phyloP scores from a whole-genome alignment of 2,329 filamentous ascomycete species.

The Epichloe hybrida region DNA sequence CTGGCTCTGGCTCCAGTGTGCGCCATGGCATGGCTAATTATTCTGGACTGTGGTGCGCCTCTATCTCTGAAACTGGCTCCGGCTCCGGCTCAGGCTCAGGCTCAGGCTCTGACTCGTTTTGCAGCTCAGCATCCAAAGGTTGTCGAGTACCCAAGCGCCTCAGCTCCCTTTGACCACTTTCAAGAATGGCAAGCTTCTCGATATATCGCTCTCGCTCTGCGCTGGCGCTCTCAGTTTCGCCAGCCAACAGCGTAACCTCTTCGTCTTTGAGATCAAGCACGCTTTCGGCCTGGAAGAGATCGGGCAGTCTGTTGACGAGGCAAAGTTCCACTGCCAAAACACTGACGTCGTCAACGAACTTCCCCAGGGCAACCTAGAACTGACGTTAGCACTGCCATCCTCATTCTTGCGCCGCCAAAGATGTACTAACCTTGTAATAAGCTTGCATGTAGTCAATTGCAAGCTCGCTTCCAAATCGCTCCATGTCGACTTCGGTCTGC shows the following conservation, averaged over 20 bases:
- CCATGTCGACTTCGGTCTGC: constrained; percentile 1
- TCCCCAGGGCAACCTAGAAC: constrained; percentile 10
- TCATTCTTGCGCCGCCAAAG: not conserved
- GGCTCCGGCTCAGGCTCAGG: no score
- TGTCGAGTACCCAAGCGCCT: not conserved
- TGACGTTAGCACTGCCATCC: not conserved
- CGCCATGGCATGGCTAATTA: no score
- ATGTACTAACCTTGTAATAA: constrained; percentile 24
- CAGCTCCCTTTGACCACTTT: not conserved
- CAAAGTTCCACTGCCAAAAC: constrained; percentile 13
- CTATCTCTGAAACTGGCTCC: no score
- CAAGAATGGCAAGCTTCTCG: constrained; percentile 3
- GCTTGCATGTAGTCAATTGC: constrained; percentile 24
- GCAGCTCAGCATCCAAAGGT: not conserved
- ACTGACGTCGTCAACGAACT: constrained; percentile 12
- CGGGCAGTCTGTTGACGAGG: constrained; percentile 9
- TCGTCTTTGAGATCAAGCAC: constrained; percentile 9
- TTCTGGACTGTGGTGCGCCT: no score
- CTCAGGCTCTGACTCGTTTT: no score
- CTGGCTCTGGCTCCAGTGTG: no score
- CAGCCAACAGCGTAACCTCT: constrained; percentile 1
- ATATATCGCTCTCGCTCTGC: constrained; percentile 1
- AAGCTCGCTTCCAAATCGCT: constrained; percentile 1
- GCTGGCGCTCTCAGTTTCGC: constrained; percentile 1
- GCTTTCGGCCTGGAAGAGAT: constrained; percentile 9